Evolutionary conservation across 2,329 filamentous ascomycete species (phyloP).

Genomic region (Dothiorella sarmentorum): DNA sequence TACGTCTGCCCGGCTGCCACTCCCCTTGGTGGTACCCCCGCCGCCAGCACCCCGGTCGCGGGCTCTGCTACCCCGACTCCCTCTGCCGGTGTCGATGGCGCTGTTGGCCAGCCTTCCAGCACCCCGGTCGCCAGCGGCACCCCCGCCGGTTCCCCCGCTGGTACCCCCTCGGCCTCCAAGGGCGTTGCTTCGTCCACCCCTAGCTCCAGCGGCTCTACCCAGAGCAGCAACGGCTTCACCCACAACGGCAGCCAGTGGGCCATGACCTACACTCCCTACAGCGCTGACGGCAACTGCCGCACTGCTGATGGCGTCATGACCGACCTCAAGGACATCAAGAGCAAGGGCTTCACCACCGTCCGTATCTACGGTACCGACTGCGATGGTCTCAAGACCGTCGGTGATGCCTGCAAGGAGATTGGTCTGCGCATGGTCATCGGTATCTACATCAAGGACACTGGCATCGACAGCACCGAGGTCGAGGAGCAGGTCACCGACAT

Average conservation of each 20-base stretch:
- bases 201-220: constrained; percentile 20
- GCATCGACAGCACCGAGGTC: constrained; percentile 55
- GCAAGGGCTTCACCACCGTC: constrained; percentile 57
- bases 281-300: constrained; percentile 43
- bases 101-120: constrained; percentile 12
- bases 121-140: not conserved
- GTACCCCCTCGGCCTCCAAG: constrained; percentile 8
- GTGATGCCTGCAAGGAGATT: constrained; percentile 61
- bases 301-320: constrained; percentile 34
- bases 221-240: constrained; percentile 26
- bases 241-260: constrained; percentile 47
- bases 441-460: constrained; percentile 71
- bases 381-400: constrained; percentile 72
- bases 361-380: constrained; percentile 95
- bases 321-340: constrained; percentile 43
- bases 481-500: constrained; percentile 72
- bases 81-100: constrained; percentile 20
- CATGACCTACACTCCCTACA: constrained; percentile 50
- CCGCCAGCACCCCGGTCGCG: not conserved
- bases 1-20: constrained; percentile 64
- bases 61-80: constrained; percentile 19
- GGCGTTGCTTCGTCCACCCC: constrained; percentile 21
- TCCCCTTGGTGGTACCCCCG: constrained; percentile 12
- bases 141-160: not conserved
- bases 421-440: constrained; percentile 80